Evolutionary conservation across 108 stramenopile species (phyloP), one percentile per base, ranked within the genome.

Genomic region (Hondaea fermentalgiana): DNA sequence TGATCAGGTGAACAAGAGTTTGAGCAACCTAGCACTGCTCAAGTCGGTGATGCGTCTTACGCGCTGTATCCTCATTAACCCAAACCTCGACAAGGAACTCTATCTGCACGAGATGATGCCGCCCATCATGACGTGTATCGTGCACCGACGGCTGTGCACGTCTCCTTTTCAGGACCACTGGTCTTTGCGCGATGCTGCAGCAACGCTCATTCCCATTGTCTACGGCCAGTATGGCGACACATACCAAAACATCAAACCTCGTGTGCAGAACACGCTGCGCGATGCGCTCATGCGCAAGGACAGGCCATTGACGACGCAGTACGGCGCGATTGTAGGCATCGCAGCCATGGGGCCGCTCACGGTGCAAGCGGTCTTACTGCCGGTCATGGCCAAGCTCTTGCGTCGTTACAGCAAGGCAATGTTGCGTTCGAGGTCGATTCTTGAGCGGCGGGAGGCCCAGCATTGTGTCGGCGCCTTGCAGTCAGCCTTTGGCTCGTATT

Each of bases 21-120:
- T 83, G 6, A 83, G 12, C 49, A 83, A 83, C 51, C 76, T 83
- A 17, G 45, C 76, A 6, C 51, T 83, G 19, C 76, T 83, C 76
- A 53, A 53, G 45, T 83, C 76, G 51, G 76, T 83, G 19, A 83
- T 83, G 76, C 76, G 76, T 53, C 76, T 83, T 12, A 83, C 76
- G 10, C 45, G 76, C 10, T 83, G 76, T 45, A 53, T 83, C 51
- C 51, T 83, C n/a, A 23, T 83, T 16, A 83, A 83, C 51, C 76
- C 76, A 23, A 83, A 83, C 23, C 76, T 83, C 76, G 51, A 83
- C 51, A 83, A 83, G 3, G 76, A 83, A 23, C 51, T 83, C 2
- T 83, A 83, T 28, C 51, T 83, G 76, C 76, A 83, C 76, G 49
- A 83, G 51, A 83, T 83, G 76, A 83, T 83, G 76, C 76, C 76